Evolutionary conservation across 192 early-diverging fungal species (phyloP).

Genomic region (Funneliformis geosporum): DNA sequence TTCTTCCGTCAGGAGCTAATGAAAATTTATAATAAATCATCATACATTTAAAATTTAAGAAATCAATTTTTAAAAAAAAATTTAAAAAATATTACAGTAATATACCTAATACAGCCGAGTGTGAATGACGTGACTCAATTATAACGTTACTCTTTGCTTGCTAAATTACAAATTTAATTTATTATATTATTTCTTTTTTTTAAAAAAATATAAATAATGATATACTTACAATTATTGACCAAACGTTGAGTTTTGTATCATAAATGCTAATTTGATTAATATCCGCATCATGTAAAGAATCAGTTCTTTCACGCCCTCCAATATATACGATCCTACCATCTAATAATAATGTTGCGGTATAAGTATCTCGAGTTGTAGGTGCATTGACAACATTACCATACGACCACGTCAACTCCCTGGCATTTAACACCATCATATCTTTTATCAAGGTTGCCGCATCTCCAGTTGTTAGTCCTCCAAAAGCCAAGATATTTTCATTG

Average conservation of each 20-base stretch:
- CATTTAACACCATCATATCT: not conserved
- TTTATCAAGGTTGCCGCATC: too few species aligned
- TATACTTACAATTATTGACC: not conserved
- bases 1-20: not conserved
- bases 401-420: not conserved
- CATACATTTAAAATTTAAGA: not conserved
- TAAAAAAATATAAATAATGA: too few species aligned
- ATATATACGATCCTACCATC: not conserved
- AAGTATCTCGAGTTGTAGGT: not conserved
- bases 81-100: too few species aligned
- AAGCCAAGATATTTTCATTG: not conserved
- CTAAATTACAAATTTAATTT: too few species aligned
- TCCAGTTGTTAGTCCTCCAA: not conserved
- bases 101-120: not conserved
- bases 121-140: not conserved
- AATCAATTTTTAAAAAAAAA: not conserved
- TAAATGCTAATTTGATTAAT: not conserved
- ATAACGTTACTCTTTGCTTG: not conserved
- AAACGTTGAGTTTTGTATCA: not conserved
- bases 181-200: too few species aligned
- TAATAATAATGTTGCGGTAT: not conserved
- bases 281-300: not conserved
- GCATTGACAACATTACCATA: not conserved
- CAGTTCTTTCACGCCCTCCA: not conserved
- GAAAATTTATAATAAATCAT: not conserved